These are phyloP conservation scores for Simplicillium sp. DNA, from an alignment of 2,329 filamentous ascomycete species.

Conservation along the genomic window DNA sequence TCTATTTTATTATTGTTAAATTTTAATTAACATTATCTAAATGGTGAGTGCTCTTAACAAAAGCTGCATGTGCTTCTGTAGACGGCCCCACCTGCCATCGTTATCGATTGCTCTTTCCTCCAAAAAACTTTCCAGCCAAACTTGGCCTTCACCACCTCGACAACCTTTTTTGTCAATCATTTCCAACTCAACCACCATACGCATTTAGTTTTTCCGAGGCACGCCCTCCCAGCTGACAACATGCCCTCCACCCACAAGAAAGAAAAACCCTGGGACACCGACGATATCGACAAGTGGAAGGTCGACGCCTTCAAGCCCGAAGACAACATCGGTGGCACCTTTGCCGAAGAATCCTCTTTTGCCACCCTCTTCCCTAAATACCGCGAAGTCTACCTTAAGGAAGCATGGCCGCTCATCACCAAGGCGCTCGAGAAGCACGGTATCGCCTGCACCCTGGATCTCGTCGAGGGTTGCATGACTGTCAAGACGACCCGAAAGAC, in stretches of 20 bases:
- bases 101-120: too few species aligned
- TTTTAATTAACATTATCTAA: too few species aligned
- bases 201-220: too few species aligned
- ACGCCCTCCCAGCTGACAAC: neutral
- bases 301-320: slow-evolving; percentile 75
- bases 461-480: slow-evolving; percentile 93
- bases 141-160: too few species aligned
- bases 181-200: too few species aligned
- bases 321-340: slow-evolving; percentile 77
- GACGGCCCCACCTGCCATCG: too few species aligned
- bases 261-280: slow-evolving; percentile 92
- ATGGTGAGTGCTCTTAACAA: too few species aligned
- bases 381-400: slow-evolving; percentile 84
- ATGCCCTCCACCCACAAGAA: slow-evolving; percentile 88
- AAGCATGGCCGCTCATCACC: slow-evolving; percentile 88
- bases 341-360: slow-evolving; percentile 90
- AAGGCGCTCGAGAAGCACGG: slow-evolving; percentile 77
- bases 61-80: too few species aligned
- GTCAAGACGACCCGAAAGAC: slow-evolving; percentile 92
- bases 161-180: too few species aligned
- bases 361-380: slow-evolving; percentile 88
- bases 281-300: slow-evolving; percentile 97
- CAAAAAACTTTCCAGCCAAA: too few species aligned
- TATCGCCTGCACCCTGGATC: slow-evolving; percentile 83
- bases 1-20: too few species aligned